These are phyloP conservation scores for Brassica balearica DNA, from an alignment of 441 rosid genomes.

Conservation along the genomic window DNA sequence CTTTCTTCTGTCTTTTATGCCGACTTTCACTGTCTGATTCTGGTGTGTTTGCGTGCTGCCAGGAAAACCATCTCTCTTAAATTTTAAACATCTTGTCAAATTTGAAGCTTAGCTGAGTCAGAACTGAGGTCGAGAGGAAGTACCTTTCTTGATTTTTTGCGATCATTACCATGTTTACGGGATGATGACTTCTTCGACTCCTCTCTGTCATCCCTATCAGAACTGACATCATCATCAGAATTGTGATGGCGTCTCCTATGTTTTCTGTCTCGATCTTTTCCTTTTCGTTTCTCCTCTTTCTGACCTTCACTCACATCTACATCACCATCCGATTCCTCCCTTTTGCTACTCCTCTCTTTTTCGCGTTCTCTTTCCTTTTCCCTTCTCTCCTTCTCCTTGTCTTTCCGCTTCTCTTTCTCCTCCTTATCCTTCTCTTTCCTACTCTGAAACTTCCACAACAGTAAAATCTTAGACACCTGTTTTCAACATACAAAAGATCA, in stretches of 20 bases:
- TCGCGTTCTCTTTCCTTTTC: slow-evolving; percentile 73
- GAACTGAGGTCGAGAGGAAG: background rate
- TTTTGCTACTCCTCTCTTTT: slow-evolving; percentile 64
- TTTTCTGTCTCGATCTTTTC: slow-evolving; percentile 86
- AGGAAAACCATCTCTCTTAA: slow-evolving; percentile 14
- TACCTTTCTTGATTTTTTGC: slow-evolving; percentile 93
- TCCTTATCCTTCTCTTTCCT: slow-evolving; percentile 65
- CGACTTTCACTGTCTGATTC: slow-evolving; percentile 84
- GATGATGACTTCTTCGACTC: slow-evolving; percentile 73
- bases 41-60: slow-evolving; percentile 84
- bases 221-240: slow-evolving; percentile 73
- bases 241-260: slow-evolving; percentile 84
- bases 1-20: slow-evolving; percentile 81
- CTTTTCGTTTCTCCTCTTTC: slow-evolving; percentile 80
- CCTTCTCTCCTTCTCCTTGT: slow-evolving; percentile 75
- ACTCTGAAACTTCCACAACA: slow-evolving; percentile 52
- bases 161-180: slow-evolving; percentile 84
- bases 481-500: background rate
- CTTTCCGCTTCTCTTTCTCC: slow-evolving; percentile 77
- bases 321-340: slow-evolving; percentile 90
- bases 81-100: background rate
- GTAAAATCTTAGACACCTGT: slow-evolving; percentile 26
- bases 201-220: slow-evolving; percentile 89
- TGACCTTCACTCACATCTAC: slow-evolving; percentile 66
- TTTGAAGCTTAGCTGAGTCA: slow-evolving; percentile 18